Evolutionary conservation across 2,329 filamentous ascomycete species (phyloP).

Genomic region (Polychaeton citri): DNA sequence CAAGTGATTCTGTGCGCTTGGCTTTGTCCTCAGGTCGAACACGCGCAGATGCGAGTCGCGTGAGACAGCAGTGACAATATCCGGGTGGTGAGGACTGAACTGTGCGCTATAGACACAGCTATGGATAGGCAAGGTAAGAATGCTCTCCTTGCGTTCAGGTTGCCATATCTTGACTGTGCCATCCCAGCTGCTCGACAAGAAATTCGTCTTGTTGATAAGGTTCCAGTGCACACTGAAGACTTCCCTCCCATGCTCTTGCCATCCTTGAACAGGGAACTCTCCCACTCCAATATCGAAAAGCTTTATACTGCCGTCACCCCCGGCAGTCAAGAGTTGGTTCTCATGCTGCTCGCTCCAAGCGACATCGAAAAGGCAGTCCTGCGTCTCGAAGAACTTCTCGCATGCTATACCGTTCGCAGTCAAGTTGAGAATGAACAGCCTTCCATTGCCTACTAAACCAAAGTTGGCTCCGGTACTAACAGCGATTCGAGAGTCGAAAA

Average conservation of each 20-base stretch:
- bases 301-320: conserved; percentile 88
- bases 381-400: conserved; percentile 87
- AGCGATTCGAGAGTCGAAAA: conserved; percentile 88
- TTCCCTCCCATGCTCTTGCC: conserved; percentile 86
- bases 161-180: conserved; percentile 95
- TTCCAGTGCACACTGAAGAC: conserved; percentile 92
- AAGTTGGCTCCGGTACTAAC: conserved; percentile 90
- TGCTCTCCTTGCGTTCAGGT: conserved; percentile 49
- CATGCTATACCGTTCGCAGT: conserved; percentile 72
- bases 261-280: conserved; percentile 80
- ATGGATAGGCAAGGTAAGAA: conserved; percentile 80
- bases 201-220: conserved; percentile 76
- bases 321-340: conserved; percentile 79
- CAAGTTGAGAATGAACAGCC: conserved; percentile 70
- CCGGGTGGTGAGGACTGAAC: conserved; percentile 78
- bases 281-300: conserved; percentile 75
- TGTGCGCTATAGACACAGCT: conserved; percentile 88
- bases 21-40: conserved; percentile 81
- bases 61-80: conserved; percentile 73
- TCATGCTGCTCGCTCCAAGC: conserved; percentile 95
- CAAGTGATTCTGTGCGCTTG: conserved; percentile 77
- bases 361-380: conserved; percentile 90
- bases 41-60: conserved; percentile 81
- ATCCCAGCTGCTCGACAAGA: conserved; percentile 89
- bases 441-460: conserved; percentile 90